Base-by-base conservation (phyloP, 345 rosid species). In the Ceriops zippeliana region DNA sequence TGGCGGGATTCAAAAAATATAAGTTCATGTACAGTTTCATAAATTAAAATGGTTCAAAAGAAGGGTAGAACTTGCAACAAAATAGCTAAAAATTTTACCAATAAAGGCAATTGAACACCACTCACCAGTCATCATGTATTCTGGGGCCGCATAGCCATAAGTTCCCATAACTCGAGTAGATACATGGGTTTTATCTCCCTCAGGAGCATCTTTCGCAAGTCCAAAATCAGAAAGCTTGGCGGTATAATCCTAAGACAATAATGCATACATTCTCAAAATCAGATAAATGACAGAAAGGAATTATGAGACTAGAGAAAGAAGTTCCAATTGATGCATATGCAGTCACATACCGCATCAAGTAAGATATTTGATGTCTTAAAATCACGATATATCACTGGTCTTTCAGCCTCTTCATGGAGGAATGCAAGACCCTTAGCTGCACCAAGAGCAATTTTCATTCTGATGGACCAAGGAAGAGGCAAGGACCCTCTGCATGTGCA, bases 161-260 rank as follows among this genome's bases (percentile, higher is more conserved):
- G 83, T 80, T 37, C 83, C 83, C 83, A 80, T 80, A 34, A 80
- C 83, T 58, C 83, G 78, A 65, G 83, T 80, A 28, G 83, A 80
- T 42, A 80, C 81, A 69, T 80, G 83, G 26, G 78, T 80, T 63
- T 80, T 74, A 67, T 78, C 83, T 62, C 76, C 80, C 65, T 76
- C 80, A 22, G 83, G 83, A 65, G 78, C 83, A 76, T 77, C 83
- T 71, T 80, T 80, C 56, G 83, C 83, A 51, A 80, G 83, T 69
- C 83, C 83, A 64, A 80, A 80, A 68, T 80, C 83, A 32, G 83
- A 80, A 27, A 80, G 83, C 69, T 74, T 80, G 65, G 83, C 73
- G 61, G 77, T 80, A 73, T 76, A 80, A 11, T 80, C 81, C 83
- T 80, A 66, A 38, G 61, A 67, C 2, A 61, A 37, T 7, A n/a